Base-by-base conservation (phyloP, 805 yeast species). In the Nakazawaea sp. region DNA sequence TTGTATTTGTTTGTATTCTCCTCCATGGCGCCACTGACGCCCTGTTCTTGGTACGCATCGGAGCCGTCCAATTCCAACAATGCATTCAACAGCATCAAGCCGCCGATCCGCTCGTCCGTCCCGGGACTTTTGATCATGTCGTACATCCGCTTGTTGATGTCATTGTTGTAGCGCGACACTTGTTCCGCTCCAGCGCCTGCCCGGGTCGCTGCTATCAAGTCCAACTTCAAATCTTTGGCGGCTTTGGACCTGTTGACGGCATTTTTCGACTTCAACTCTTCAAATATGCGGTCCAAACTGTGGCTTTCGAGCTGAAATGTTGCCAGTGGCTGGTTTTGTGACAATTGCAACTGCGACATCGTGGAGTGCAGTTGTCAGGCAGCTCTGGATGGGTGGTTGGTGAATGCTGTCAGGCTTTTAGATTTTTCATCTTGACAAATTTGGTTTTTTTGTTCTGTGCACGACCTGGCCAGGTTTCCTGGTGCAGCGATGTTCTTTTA, bases 41-140 rank as follows among this genome's bases (percentile, higher is more conserved):
- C 71, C 35, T 55, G 58, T 2, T 57, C 45, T 4, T 69, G 58
- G 9, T 51, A 46, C 18, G 24, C 43, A 4, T 76, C 76, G 15
- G 86, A 87, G 8, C 85, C 78, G 45, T 87, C 89, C 50, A 85
- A 78, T 41, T 84, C 92, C 36, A 90, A 84, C 43, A 90, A 69
- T 2, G 92, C 78, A 56, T 86, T 92, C 40, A 90, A 82, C 10
- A 97, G 97, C 17, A 87, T 73, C 23, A 90, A 81, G 30, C 96
- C 97, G 15, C 97, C 97, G 26, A 89, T 67, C 44, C 85, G 79
- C 45, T 83, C 88, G 20, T 69, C 58, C 5, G 78, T 60, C 46
- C 83, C 90, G 7, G 78, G 68, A 4, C 89, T 78, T 48, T 86
- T 87, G 33, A 87, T 76, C 36, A 88, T 67, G 26, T 38, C 41